Evolutionary conservation across 768 basidiomycete genomes (phyloP).

Genomic region (Rhodosporidiobolus sp.): DNA sequence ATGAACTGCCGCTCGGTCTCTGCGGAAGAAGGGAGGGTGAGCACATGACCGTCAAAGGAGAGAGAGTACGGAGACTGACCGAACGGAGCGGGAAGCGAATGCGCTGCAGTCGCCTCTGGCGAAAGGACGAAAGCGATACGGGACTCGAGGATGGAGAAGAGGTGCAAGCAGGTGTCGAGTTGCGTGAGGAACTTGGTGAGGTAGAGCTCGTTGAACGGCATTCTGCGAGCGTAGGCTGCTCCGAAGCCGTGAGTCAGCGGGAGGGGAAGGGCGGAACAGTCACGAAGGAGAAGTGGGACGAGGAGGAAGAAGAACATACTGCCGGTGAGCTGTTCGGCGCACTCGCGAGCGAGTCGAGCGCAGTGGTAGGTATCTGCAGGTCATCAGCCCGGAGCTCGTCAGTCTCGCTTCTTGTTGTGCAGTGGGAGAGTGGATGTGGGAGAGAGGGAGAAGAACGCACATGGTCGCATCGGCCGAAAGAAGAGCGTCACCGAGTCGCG

Average conservation of each 20-base stretch:
- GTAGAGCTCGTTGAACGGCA: constrained; percentile 32
- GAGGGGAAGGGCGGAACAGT: not conserved
- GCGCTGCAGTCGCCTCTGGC: constrained; percentile 31
- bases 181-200: constrained; percentile 30
- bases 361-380: constrained; percentile 24
- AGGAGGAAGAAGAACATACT: constrained; percentile 14
- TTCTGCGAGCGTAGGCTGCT: constrained; percentile 26
- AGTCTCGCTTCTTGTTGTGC: no score
- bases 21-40: not conserved
- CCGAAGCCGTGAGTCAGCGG: no score
- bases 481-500: constrained; percentile 38
- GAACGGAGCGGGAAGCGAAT: constrained; percentile 34
- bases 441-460: not conserved
- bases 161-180: constrained; percentile 35
- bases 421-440: no score
- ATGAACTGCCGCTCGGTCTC: constrained; percentile 31
- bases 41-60: not conserved
- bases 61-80: not conserved
- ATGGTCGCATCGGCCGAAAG: constrained; percentile 33
- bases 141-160: constrained; percentile 33
- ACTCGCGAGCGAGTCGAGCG: constrained; percentile 29
- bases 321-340: constrained; percentile 32
- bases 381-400: not conserved
- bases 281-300: not conserved
- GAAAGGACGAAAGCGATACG: constrained; percentile 35